Conservation (phyloP, 2,329 filamentous ascomycete species). For the Pyrenochaeta sp. region DNA sequence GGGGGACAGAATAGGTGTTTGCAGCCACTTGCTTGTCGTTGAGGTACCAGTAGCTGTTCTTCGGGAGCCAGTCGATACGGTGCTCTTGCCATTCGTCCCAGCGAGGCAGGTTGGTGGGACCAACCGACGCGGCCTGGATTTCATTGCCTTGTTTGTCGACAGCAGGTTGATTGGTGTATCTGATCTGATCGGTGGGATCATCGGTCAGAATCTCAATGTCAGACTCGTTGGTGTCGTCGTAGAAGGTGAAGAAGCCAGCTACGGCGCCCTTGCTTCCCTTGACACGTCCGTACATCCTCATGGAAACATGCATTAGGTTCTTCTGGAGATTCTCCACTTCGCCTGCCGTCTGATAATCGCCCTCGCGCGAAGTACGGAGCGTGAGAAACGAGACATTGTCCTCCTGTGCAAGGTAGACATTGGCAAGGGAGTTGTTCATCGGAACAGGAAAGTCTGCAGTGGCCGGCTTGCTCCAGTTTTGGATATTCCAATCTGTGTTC, state of each 20-base stretch:
- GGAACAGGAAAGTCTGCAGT: constrained; percentile 49
- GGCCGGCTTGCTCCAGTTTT: constrained; percentile 56
- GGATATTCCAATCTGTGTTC: constrained; percentile 49
- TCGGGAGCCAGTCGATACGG: constrained; percentile 67
- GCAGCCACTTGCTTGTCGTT: constrained; percentile 60
- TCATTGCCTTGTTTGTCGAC: constrained; percentile 57
- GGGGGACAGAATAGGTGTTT: constrained; percentile 65
- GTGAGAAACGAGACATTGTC: constrained; percentile 54
- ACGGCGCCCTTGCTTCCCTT: constrained; percentile 57
- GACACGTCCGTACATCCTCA: constrained; percentile 59
- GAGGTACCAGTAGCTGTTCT: constrained; percentile 65
- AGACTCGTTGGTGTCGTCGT: constrained; percentile 57
- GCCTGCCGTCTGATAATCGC: constrained; percentile 56
- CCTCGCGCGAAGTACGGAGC: constrained; percentile 56
- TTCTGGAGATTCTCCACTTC: constrained; percentile 58
- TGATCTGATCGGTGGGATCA: constrained; percentile 54
- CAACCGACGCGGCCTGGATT: constrained; percentile 58
- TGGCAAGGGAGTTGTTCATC: constrained; percentile 57
- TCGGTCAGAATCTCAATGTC: constrained; percentile 64
- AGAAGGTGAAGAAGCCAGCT: constrained; percentile 66
- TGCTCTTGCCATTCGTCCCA: constrained; percentile 68
- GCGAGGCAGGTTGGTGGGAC: constrained; percentile 57
- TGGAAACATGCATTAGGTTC: constrained; percentile 57
- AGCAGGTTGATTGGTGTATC: constrained; percentile 69
- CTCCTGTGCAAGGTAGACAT: constrained; percentile 55